Evolutionary conservation across 2,329 filamentous ascomycete genomes (phyloP), one percentile per base, ranked within the genome.

Genomic region (Colletotrichum siamense): DNA sequence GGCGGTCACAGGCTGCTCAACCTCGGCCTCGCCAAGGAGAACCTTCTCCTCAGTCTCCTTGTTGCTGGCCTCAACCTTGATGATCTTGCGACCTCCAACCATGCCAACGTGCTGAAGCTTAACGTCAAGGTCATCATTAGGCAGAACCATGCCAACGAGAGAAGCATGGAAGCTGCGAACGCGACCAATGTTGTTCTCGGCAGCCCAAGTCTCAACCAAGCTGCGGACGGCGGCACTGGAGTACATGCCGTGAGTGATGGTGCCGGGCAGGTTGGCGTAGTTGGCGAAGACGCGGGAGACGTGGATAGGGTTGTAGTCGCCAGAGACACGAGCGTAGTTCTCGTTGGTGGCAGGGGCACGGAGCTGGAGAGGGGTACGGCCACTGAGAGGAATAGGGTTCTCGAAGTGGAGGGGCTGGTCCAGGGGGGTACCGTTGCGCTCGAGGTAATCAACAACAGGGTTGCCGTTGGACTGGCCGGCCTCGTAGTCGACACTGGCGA

Each of bases 191-290:
- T 99, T 97, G 90, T 99, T 99, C 89, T 99, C 98, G 1, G 96
- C 97, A 69, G 98, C 97, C 97, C 97, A 99, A 0, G 96, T 99
- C 90, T 99, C 97, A 8, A 99, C 96, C 69, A 99, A 89, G 83
- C 96, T 98, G 82, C 98, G 94, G 32, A 99, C 97, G 49, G 97
- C 95, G 79, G 97, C 97, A 86, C 96, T 99, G 3, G 96, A 98
- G 90, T 99, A 99, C 97, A 99, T 99, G 84, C 97, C 97, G 84
- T 99, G 97, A 2, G 97, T 99, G 82, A 99, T 99, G 61, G 97
- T 99, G 66, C 97, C 98, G 2, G 96, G 96, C 18, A 99, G 91
- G 84, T 96, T 97, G 84, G 97, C 98, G 82, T 99, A 99, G 87
- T 93, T 95, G 36, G 97, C 95, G 87, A 99, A 99, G 71, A 98